These are phyloP conservation scores for Taphrina confusa DNA, from an alignment of 1,139 yeast genomes.

Conservation along the genomic window DNA sequence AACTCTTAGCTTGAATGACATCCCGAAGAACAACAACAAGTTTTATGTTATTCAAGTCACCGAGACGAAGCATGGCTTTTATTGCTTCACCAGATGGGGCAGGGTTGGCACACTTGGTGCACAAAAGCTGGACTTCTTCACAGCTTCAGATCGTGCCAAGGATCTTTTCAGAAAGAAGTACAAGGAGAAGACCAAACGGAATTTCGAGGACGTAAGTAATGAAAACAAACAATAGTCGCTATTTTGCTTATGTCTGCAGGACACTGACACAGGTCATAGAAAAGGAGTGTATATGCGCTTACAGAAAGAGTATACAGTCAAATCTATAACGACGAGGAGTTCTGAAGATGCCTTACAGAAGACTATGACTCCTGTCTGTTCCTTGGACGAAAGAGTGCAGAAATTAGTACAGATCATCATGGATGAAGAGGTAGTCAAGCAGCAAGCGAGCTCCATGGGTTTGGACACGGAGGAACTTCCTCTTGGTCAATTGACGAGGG, in stretches of 20 bases:
- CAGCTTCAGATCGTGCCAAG: background rate
- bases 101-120: slow-evolving; percentile 19
- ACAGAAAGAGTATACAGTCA: slow-evolving; percentile 3
- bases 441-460: slow-evolving; percentile 15
- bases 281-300: background rate
- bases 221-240: background rate
- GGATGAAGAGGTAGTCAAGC: slow-evolving; percentile 13
- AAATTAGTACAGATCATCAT: slow-evolving; percentile 8
- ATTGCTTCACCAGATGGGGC: slow-evolving; percentile 21
- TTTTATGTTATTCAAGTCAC: slow-evolving; percentile 19
- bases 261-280: background rate
- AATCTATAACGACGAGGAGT: too few species aligned
- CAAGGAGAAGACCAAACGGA: slow-evolving; percentile 16
- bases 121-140: background rate
- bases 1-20: slow-evolving; percentile 4
- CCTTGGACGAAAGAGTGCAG: slow-evolving; percentile 2
- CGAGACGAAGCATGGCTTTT: background rate
- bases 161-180: background rate
- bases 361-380: background rate
- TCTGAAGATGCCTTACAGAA: too few species aligned
- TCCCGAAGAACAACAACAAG: slow-evolving; percentile 20
- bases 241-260: background rate
- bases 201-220: slow-evolving; percentile 7
- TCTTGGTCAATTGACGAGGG: slow-evolving; percentile 20
- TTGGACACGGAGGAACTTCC: slow-evolving; percentile 15